A percentile compares a stretch with the other conserved stretches of the same genome.
phyloP scores from a whole-genome alignment of 257 asterid species.

The Scutellaria baicalensis region DNA sequence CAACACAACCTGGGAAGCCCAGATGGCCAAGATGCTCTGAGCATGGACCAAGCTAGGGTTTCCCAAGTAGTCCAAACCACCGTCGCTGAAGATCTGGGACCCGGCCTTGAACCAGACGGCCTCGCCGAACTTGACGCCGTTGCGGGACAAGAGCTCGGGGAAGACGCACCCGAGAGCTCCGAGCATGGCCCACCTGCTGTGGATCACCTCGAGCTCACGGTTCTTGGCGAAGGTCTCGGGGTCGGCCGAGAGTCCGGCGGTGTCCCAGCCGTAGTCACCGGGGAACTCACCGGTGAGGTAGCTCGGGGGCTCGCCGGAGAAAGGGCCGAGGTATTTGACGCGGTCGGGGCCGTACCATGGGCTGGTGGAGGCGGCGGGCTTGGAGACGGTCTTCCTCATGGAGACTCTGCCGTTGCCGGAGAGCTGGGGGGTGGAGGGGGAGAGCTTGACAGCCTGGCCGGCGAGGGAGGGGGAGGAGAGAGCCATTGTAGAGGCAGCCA shows the following conservation, averaged over 20 bases:
- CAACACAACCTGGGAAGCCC: constrained; percentile 45
- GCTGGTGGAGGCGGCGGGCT: constrained; percentile 29
- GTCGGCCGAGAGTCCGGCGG: constrained; percentile 48
- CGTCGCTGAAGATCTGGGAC: constrained; percentile 41
- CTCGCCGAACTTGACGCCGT: constrained; percentile 42
- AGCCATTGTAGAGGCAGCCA: constrained; percentile 53
- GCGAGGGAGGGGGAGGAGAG: constrained; percentile 47
- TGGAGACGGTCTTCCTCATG: constrained; percentile 35
- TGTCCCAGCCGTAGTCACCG: constrained; percentile 55
- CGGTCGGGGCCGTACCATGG: constrained; percentile 44
- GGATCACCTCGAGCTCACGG: constrained; percentile 49
- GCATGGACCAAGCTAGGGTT: constrained; percentile 58
- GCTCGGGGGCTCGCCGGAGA: constrained; percentile 44
- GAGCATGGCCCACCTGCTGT: constrained; percentile 47
- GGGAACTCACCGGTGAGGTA: constrained; percentile 52
- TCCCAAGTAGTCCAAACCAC: constrained; percentile 46
- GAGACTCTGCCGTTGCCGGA: constrained; percentile 20
- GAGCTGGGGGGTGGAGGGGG: constrained; percentile 24
- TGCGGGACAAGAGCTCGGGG: constrained; percentile 35
- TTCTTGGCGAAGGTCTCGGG: constrained; percentile 44
- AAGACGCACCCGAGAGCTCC: constrained; percentile 46
- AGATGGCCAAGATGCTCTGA: constrained; percentile 53
- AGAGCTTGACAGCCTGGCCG: constrained; percentile 37
- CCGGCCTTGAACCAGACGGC: constrained; percentile 57
- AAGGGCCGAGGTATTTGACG: constrained; percentile 44